Evolutionary conservation across 371 early-diverging fungal genomes (phyloP).

Genomic region (Mucor velutinosus): DNA sequence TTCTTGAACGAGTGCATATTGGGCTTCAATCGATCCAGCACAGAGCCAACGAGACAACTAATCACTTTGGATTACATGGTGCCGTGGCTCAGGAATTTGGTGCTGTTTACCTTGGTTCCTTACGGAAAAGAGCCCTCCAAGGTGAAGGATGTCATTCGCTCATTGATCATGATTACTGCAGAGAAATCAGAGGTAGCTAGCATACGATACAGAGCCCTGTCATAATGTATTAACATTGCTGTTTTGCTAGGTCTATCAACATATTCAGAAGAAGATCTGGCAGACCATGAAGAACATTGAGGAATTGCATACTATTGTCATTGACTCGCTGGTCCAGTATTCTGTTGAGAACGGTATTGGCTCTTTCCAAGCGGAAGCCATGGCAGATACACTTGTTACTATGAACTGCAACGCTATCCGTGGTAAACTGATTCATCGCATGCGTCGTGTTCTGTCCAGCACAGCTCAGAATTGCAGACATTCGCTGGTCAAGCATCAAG

Average conservation of each 20-base stretch:
- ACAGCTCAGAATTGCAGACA: conserved; percentile 67
- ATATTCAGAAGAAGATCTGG: conserved; percentile 86
- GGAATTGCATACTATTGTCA: conserved; percentile 70
- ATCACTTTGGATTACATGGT: conserved; percentile 84
- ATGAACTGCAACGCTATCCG: conserved; percentile 73
- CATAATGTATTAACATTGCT: no score
- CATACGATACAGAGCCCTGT: no score
- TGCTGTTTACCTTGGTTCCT: conserved; percentile 44
- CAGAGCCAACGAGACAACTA: conserved; percentile 57
- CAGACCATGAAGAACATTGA: conserved; percentile 70
- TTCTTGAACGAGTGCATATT: conserved; percentile 83
- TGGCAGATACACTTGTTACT: conserved; percentile 82
- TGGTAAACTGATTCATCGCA: conserved; percentile 72
- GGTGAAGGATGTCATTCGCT: conserved; percentile 70
- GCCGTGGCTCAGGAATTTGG: conserved; percentile 85
- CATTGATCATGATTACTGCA: conserved; percentile 78
- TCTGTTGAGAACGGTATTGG: conserved; percentile 80
- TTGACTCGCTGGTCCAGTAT: conserved; percentile 75
- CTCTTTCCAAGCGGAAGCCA: conserved; percentile 74
- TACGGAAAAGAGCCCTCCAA: conserved; percentile 36
- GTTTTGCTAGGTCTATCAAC: conserved; percentile 58
- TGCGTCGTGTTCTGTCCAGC: conserved; percentile 69
- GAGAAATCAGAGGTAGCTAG: conserved; percentile 67
- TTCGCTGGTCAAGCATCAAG: conserved; percentile 70
- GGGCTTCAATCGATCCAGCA: conserved; percentile 74